Base-by-base conservation (phyloP, 1,284 basidiomycete species). In the Cryptococcus sp. region DNA sequence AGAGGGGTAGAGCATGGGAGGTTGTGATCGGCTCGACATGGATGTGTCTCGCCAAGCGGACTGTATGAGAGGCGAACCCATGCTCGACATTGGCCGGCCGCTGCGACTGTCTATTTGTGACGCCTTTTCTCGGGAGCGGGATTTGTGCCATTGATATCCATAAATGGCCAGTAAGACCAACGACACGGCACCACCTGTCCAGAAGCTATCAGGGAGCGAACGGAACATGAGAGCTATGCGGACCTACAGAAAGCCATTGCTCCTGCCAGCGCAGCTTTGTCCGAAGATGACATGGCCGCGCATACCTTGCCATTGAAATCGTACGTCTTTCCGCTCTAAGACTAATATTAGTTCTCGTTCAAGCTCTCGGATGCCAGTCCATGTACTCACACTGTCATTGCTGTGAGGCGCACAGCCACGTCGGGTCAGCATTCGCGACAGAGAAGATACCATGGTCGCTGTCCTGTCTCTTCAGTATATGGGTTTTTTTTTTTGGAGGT, bases 281-380 rank as follows among this genome's bases (percentile, higher is more conserved):
- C 68, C 17, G 64, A 63, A 1, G 49, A 40, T 5, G 61, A 52
- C n/a, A 72, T 25, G 3, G 53, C 38, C 15, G 54, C 48, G 55
- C 71, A 73, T 0, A 62, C 54, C 13, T 68, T 61, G 11, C 73
- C 73, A 16, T 66, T 52, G 5, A 65, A 59, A 46, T 74, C 71
- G 52, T 65, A 74, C 6, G 63, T 60, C 11, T 54, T 59, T 0
- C 66, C 66, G 22, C 59, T 62, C 70, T 72, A 54, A 50, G 16
- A n/a, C 25, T 46, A 11, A 20, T 37, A 48, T 51, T 46, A 54
- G 53, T 38, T 5, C 16, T 34, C 13, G 29, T 34, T 34, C 29
- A 34, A 13, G 29, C 29, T 34, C 8, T 7, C 29, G 13, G 8
- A 7, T 34, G 3, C 8, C 29, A 34, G n/a, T 34, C 29, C 13